These are phyloP conservation scores for Penicillium sumatraense DNA, from an alignment of 2,329 filamentous ascomycete genomes.

Conservation along the genomic window DNA sequence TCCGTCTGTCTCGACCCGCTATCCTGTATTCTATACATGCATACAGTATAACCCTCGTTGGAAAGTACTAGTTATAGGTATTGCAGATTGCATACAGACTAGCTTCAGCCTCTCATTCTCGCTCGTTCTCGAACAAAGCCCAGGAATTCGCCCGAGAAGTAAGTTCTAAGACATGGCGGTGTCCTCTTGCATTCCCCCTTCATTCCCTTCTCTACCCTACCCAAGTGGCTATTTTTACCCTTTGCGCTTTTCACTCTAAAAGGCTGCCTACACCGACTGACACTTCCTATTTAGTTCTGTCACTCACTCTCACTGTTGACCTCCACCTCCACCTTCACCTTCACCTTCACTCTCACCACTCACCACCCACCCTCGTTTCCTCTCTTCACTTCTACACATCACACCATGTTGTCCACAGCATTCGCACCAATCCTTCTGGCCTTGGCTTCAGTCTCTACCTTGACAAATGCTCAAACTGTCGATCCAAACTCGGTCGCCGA, in stretches of 20 bases:
- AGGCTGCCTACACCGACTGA: not conserved
- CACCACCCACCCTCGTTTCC: not conserved
- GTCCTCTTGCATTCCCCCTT: conserved; percentile 13
- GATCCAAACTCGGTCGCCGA: conserved; percentile 42
- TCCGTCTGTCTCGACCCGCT: not conserved
- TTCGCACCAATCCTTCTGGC: conserved; percentile 32
- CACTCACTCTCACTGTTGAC: not conserved
- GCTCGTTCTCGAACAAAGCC: conserved; percentile 5
- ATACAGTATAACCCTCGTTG: no score
- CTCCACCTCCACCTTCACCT: not conserved
- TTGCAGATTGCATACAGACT: no score
- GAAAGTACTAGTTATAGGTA: no score
- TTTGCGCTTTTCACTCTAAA: not conserved
- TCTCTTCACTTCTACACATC: conserved; percentile 7
- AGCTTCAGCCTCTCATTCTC: not conserved
- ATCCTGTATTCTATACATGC: not conserved
- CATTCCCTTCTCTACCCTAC: conserved; percentile 20
- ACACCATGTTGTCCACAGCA: conserved; percentile 30
- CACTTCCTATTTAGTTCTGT: conserved; percentile 2
- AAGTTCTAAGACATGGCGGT: conserved; percentile 12
- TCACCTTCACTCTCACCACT: not conserved
- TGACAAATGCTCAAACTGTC: conserved; percentile 43
- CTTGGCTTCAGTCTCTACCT: conserved; percentile 34
- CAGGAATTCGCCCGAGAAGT: conserved; percentile 8
- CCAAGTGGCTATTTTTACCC: conserved; percentile 8